These are phyloP conservation scores for Coemansia sp. DNA, from an alignment of 192 early-diverging fungal species.

Conservation along the genomic window DNA sequence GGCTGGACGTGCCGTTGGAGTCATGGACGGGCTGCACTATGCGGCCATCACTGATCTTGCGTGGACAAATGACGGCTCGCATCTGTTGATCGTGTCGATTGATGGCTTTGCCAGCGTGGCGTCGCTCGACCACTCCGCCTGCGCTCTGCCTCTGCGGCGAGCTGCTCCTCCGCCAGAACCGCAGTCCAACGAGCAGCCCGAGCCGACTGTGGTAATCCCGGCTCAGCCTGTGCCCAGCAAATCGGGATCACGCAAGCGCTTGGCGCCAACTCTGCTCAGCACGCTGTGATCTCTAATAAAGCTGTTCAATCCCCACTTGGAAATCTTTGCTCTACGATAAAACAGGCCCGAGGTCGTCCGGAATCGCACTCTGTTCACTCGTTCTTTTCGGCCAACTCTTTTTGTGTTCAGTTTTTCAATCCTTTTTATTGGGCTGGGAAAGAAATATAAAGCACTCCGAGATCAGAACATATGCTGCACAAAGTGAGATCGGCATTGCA, in stretches of 20 bases:
- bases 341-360: no score
- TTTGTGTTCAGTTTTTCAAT: background rate
- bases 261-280: slow-evolving; percentile 48
- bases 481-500: background rate
- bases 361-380: no score
- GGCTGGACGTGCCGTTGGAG: slow-evolving; percentile 61
- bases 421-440: no score
- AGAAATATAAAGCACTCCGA: no score
- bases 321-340: background rate
- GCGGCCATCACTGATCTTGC: slow-evolving; percentile 85
- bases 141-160: slow-evolving; percentile 12
- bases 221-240: slow-evolving; percentile 9
- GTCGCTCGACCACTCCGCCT: slow-evolving; percentile 61
- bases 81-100: slow-evolving; percentile 72
- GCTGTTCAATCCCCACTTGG: no score
- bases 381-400: no score
- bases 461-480: background rate
- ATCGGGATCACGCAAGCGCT: slow-evolving; percentile 24
- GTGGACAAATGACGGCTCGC: slow-evolving; percentile 78
- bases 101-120: slow-evolving; percentile 87
- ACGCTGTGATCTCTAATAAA: slow-evolving; percentile 9
- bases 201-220: background rate
- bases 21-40: slow-evolving; percentile 81
- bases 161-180: background rate
- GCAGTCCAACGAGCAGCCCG: background rate